A percentile compares a stretch with the other conserved stretches of the same genome.
These are phyloP conservation scores for Globisporangium lucens DNA, from an alignment of 352 stramenopile species.

Conservation along the genomic window DNA sequence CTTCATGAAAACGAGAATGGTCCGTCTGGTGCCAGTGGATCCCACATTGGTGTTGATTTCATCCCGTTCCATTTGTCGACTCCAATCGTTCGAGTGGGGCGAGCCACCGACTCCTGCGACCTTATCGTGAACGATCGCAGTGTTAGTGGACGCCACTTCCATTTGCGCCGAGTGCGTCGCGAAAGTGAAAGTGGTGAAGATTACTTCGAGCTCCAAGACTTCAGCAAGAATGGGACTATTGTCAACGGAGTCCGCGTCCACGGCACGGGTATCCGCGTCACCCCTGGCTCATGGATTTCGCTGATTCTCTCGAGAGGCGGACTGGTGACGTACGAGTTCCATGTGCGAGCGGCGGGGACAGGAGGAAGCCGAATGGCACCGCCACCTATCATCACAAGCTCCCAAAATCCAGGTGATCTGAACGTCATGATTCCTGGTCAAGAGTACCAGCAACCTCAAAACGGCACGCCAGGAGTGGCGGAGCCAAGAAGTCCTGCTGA, in stretches of 20 bases:
- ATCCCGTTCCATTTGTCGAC: slow-evolving; percentile 66
- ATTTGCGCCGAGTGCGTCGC: slow-evolving; percentile 61
- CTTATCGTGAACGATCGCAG: slow-evolving; percentile 87
- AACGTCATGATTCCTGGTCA: slow-evolving; percentile 53
- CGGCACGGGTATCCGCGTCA: slow-evolving; percentile 68
- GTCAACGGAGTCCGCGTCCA: slow-evolving; percentile 87
- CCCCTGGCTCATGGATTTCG: slow-evolving; percentile 71
- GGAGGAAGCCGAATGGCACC: slow-evolving; percentile 24
- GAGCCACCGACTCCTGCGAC: slow-evolving; percentile 80
- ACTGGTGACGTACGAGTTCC: slow-evolving; percentile 86
- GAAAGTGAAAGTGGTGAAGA: slow-evolving; percentile 54
- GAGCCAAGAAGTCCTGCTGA: slow-evolving; percentile 75
- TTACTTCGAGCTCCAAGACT: slow-evolving; percentile 83
- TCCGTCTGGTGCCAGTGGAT: slow-evolving; percentile 13
- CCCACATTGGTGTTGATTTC: slow-evolving; percentile 33
- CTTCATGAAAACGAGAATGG: slow-evolving; percentile 63
- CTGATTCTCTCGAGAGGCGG: slow-evolving; percentile 82
- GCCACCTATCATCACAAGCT: slow-evolving; percentile 48
- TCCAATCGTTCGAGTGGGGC: slow-evolving; percentile 71
- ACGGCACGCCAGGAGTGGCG: slow-evolving; percentile 23
- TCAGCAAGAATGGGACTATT: slow-evolving; percentile 89
- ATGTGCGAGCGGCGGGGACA: slow-evolving; percentile 35
- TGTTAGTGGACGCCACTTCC: slow-evolving; percentile 84
- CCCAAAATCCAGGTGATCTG: slow-evolving; percentile 38
- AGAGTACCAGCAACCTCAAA: slow-evolving; percentile 69